Base-by-base conservation (phyloP, 192 early-diverging fungal genomes). In the Coemansia erecta region DNA sequence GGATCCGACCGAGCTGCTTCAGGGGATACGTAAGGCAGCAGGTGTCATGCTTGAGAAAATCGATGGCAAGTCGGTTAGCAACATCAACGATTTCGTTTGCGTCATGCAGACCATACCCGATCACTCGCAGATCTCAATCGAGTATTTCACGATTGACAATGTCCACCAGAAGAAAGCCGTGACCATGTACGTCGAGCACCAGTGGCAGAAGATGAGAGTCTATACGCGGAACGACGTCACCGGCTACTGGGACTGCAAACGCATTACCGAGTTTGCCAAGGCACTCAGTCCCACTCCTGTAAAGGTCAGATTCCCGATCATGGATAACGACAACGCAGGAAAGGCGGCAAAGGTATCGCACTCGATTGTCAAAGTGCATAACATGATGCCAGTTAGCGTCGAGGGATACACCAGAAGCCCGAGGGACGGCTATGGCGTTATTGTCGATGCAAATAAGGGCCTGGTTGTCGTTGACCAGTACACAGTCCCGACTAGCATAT, bases 391-490 rank as follows among this genome's bases (percentile, higher is more conserved):
- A 11, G 43, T 62, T 5, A n/a, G 42, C 14, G 61, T 67, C 11
- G 75, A 77, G n/a, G 66, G 75, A 2, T 45, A 48, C 19, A 31
- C 18, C 11, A 23, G 46, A 11, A 17, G 18, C 23, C 28, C 40
- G 21, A 51, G 28, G 75, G 66, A 59, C 5, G 40, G 66, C 50
- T 84, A 83, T 54, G 95, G 93, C n/a, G 73, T 94, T 9, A 82
- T 95, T 4, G 79, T 95, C 0, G 90, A 93, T 42, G 87, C 84
- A 2, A 75, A 86, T 53, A 82, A 81, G 39, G 93, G 93, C 7
- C 66, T 98, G 41, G 89, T 96, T 22, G 81, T 94, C 12, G 89
- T 89, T 50, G 85, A 89, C 46, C 87, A 93, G 17, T 86, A 89
- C 54, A 89, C 90, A 17, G 86, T 98, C 10, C 89, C 89, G 1